Evolutionary conservation across 2,329 filamentous ascomycete species (phyloP).

Genomic region (Acrocalymma vagum): DNA sequence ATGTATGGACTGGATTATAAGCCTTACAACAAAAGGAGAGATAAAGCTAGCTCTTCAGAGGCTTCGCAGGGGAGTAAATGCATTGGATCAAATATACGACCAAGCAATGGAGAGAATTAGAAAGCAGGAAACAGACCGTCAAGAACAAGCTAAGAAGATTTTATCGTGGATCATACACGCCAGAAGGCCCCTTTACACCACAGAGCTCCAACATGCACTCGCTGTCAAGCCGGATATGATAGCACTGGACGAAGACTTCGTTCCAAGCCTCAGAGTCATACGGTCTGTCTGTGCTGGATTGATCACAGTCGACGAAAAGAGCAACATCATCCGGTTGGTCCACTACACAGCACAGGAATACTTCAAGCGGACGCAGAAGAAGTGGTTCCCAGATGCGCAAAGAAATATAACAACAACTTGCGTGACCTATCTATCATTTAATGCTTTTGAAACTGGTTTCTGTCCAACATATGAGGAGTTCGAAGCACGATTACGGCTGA

Average conservation of each 20-base stretch:
- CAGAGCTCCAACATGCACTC: conserved; percentile 19
- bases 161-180: conserved; percentile 26
- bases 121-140: conserved; percentile 40
- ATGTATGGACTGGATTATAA: conserved; percentile 44
- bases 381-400: conserved; percentile 28
- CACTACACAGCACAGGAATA: conserved; percentile 41
- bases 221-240: conserved; percentile 12
- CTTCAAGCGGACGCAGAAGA: conserved; percentile 31
- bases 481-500: conserved; percentile 16
- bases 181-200: conserved; percentile 16
- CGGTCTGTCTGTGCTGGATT: conserved; percentile 37
- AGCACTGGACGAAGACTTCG: conserved; percentile 16
- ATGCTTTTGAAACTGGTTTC: conserved; percentile 20
- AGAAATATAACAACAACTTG: conserved; percentile 29
- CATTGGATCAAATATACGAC: conserved; percentile 52
- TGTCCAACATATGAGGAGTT: conserved; percentile 23
- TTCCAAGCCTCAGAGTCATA: conserved; percentile 19
- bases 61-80: conserved; percentile 38
- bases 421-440: conserved; percentile 40
- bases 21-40: conserved; percentile 40
- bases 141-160: conserved; percentile 44
- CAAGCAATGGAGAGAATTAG: conserved; percentile 54
- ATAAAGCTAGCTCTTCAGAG: conserved; percentile 42
- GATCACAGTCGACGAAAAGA: conserved; percentile 37
- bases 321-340: conserved; percentile 33